Evolutionary conservation across 2,329 filamentous ascomycete species (phyloP).

Genomic region (Aureobasidium sp.): DNA sequence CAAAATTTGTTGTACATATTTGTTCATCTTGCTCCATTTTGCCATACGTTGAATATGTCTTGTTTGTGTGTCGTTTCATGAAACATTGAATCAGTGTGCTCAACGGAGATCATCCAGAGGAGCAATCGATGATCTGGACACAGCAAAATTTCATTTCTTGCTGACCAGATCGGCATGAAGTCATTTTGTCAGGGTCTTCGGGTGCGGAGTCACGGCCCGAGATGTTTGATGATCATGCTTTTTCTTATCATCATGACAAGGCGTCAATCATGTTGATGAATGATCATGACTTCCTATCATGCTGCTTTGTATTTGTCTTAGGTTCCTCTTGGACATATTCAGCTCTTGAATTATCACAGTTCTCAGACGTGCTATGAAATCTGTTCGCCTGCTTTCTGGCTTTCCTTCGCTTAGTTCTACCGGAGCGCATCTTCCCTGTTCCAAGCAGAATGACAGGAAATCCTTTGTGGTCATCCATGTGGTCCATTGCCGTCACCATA

Average conservation of each 20-base stretch:
- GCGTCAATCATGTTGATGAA: not conserved
- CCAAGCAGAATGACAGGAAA: no score
- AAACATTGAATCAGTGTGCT: not conserved
- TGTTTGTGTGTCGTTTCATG: no score
- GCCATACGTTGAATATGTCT: no score
- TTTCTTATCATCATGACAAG: not conserved
- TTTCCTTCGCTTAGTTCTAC: no score
- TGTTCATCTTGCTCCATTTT: not conserved
- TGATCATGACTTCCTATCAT: not conserved
- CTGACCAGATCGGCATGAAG: slow-evolving; percentile 1
- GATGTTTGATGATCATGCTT: not conserved
- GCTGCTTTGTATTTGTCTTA: not conserved
- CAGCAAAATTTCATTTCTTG: not conserved
- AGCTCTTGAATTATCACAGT: no score
- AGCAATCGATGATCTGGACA: not conserved
- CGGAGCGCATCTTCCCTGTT: no score
- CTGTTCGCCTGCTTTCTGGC: no score
- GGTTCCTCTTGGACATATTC: not conserved
- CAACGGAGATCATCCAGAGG: not conserved
- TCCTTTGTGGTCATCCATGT: no score
- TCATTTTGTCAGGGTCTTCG: not conserved
- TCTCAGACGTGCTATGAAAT: no score
- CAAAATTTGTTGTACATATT: slow-evolving; percentile 14
- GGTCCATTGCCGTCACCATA: no score
- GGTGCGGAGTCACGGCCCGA: not conserved